Conservation (phyloP, 352 stramenopile species). For the Phytophthora boehmeriae region DNA sequence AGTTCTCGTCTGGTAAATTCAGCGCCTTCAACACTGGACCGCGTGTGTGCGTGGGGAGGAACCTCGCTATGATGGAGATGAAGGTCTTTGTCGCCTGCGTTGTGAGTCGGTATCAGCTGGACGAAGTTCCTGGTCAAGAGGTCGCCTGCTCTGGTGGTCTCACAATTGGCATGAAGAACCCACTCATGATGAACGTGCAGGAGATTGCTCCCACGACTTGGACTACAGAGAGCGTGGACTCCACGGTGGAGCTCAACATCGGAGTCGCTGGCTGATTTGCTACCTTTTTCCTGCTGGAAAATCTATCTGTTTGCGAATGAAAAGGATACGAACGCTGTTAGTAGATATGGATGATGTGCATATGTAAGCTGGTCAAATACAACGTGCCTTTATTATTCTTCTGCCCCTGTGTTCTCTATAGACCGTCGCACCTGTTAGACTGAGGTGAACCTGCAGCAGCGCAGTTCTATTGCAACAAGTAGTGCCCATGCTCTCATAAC, state of each 20-base stretch:
- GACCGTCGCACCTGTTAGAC: no score
- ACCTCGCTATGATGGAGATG: slow-evolving; percentile 83
- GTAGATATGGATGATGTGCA: not conserved
- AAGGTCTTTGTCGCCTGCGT: slow-evolving; percentile 64
- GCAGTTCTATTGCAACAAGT: no score
- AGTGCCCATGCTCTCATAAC: no score
- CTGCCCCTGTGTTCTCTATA: no score
- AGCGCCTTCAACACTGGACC: slow-evolving; percentile 44
- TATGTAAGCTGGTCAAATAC: no score
- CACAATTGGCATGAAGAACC: slow-evolving; percentile 55
- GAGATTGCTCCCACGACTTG: no score
- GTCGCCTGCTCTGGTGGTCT: slow-evolving; percentile 47
- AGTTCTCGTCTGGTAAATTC: slow-evolving; percentile 38
- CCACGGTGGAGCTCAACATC: slow-evolving; percentile 4
- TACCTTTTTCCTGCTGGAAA: not conserved
- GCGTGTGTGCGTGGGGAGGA: slow-evolving; percentile 33
- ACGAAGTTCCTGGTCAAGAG: slow-evolving; percentile 37
- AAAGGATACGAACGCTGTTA: not conserved
- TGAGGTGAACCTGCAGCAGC: no score
- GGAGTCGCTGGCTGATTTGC: slow-evolving; percentile 19
- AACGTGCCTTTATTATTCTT: no score
- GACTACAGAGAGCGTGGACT: not conserved
- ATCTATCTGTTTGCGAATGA: no score
- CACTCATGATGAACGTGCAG: slow-evolving; percentile 37
- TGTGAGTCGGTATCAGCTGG: slow-evolving; percentile 57